A percentile compares a stretch with the other conserved stretches of the same genome.
These are phyloP conservation scores for Quercus glauca DNA, from an alignment of 306 rosid species.

Conservation along the genomic window DNA sequence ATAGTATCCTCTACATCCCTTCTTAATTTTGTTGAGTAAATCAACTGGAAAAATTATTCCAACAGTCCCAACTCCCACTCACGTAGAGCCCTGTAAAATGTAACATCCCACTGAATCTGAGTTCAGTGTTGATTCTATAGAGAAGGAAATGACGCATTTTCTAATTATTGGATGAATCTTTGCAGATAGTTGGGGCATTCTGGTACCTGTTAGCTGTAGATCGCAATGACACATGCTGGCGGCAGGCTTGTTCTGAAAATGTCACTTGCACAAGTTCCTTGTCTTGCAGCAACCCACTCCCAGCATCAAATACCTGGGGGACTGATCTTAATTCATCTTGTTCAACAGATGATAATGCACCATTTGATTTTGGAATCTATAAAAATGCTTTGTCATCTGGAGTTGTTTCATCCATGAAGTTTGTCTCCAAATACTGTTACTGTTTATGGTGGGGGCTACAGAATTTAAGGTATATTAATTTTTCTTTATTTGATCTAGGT, in stretches of 20 bases:
- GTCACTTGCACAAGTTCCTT: constrained; percentile 47
- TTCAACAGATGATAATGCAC: constrained; percentile 27
- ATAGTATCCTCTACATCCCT: too few species aligned
- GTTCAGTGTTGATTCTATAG: neutral
- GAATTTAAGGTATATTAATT: constrained; percentile 67
- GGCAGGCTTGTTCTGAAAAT: constrained; percentile 42
- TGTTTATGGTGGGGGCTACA: constrained; percentile 99
- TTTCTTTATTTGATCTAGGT: neutral
- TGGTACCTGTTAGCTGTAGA: constrained; percentile 95
- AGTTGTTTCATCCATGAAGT: constrained; percentile 62
- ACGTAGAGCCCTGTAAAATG: too few species aligned
- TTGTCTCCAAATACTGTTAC: constrained; percentile 78
- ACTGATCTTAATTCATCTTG: constrained; percentile 32
- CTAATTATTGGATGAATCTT: constrained; percentile 12
- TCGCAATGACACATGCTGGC: constrained; percentile 96
- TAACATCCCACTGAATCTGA: neutral
- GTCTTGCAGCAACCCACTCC: constrained; percentile 60
- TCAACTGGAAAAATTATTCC: too few species aligned
- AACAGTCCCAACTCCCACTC: too few species aligned
- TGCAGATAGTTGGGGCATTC: constrained; percentile 93
- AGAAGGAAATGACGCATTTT: neutral
- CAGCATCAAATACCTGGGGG: constrained; percentile 37
- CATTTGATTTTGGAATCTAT: constrained; percentile 84
- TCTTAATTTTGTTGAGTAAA: too few species aligned
- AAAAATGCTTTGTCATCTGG: constrained; percentile 58